Conservation (phyloP, 1,284 basidiomycete genomes). For the Hemileia vastatrix region DNA sequence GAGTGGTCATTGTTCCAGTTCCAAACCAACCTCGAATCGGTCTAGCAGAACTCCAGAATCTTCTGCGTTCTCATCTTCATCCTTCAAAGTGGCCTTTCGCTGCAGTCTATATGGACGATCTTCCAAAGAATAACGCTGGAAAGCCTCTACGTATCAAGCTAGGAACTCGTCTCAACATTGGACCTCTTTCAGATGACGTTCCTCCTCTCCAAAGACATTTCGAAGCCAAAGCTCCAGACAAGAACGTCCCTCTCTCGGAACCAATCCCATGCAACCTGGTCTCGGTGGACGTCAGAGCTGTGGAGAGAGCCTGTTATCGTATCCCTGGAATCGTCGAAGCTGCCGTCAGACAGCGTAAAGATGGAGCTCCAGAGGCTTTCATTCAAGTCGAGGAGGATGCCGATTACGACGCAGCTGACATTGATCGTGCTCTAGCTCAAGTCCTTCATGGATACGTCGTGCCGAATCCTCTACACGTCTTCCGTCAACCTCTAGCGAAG, state of each 20-base stretch:
- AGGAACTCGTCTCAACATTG: slow-evolving; percentile 40
- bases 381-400: slow-evolving; percentile 44
- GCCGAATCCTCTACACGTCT: slow-evolving; percentile 44
- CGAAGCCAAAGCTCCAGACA: slow-evolving; percentile 41
- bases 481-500: slow-evolving; percentile 42
- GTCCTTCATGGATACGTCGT: slow-evolving; percentile 44
- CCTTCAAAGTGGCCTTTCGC: slow-evolving; percentile 45
- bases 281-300: slow-evolving; percentile 40
- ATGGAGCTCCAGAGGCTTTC: slow-evolving; percentile 42
- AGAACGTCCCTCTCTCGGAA: slow-evolving; percentile 39
- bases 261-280: slow-evolving; percentile 43
- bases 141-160: slow-evolving; percentile 45
- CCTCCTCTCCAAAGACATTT: slow-evolving; percentile 43
- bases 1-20: slow-evolving; percentile 42
- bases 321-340: slow-evolving; percentile 43
- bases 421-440: slow-evolving; percentile 42
- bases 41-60: slow-evolving; percentile 42
- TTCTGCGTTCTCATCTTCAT: slow-evolving; percentile 40
- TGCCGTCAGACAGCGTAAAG: slow-evolving; percentile 40
- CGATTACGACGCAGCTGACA: slow-evolving; percentile 43
- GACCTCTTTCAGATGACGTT: slow-evolving; percentile 41
- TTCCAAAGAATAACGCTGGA: slow-evolving; percentile 44
- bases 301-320: slow-evolving; percentile 43
- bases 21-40: slow-evolving; percentile 43
- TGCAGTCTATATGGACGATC: slow-evolving; percentile 43